Percentiles rank a stretch among this genome's conserved stretches.
These are phyloP conservation scores for Citeromyces nyonsensis DNA, from an alignment of 805 yeast species.

Conservation along the genomic window DNA sequence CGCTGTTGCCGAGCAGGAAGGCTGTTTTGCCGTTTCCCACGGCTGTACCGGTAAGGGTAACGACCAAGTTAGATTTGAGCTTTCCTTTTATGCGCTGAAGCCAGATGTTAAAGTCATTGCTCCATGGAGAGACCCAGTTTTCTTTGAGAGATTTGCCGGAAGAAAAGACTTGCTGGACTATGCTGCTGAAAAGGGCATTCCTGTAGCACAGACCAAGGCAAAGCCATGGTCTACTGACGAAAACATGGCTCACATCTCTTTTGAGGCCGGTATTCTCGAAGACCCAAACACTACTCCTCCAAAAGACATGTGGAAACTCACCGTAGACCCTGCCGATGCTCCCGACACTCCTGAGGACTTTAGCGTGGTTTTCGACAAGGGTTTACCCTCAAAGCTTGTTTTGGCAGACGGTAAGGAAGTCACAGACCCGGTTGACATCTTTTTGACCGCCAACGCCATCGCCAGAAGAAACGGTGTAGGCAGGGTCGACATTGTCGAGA, in stretches of 20 bases:
- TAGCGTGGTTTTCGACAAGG: constrained; percentile 67
- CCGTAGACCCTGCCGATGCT: constrained; percentile 90
- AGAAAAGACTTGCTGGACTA: constrained; percentile 92
- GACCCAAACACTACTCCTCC: constrained; percentile 99
- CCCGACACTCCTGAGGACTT: constrained; percentile 89
- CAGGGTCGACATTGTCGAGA: constrained; percentile 97
- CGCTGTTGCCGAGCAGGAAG: constrained; percentile 90
- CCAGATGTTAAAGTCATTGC: constrained; percentile 96
- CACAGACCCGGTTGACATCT: constrained; percentile 83
- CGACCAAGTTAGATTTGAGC: constrained; percentile 97
- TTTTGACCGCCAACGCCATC: constrained; percentile 81
- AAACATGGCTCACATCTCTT: constrained; percentile 96
- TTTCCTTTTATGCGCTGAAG: constrained; percentile 92
- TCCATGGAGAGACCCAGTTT: constrained; percentile 97
- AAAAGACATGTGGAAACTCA: constrained; percentile 99
- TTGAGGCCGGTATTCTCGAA: constrained; percentile 98
- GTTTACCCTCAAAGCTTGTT: constrained; percentile 73
- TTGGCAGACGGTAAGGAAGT: constrained; percentile 46
- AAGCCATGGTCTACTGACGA: constrained; percentile 99
- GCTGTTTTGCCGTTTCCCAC: constrained; percentile 96
- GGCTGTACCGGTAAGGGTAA: constrained; percentile 99
- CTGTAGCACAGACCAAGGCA: constrained; percentile 93
- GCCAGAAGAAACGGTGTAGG: constrained; percentile 99
- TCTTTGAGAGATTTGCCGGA: constrained; percentile 93
- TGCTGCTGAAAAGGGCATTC: constrained; percentile 83